phyloP scores from a whole-genome alignment of 352 stramenopile genomes.

The Pythium sp. region DNA sequence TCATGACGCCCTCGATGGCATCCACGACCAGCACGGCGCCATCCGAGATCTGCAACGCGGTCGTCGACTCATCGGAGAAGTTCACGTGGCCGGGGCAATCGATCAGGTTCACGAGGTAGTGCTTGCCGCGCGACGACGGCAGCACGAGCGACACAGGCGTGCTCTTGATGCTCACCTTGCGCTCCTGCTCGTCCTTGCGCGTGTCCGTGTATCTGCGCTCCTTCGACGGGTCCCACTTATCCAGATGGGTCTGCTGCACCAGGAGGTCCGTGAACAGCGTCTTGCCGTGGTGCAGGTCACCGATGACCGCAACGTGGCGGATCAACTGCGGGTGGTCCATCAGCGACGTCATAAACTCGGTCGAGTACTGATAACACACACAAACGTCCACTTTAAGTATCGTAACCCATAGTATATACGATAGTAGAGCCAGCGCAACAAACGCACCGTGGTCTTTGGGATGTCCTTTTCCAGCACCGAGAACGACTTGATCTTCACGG shows the following conservation, averaged over 20 bases:
- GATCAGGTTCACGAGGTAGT: conserved; percentile 95
- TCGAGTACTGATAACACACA: conserved; percentile 66
- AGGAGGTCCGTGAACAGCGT: conserved; percentile 92
- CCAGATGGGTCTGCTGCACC: conserved; percentile 87
- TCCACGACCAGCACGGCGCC: conserved; percentile 96
- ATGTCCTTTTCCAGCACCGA: conserved; percentile 82
- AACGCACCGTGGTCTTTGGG: conserved; percentile 56
- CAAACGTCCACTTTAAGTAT: neutral
- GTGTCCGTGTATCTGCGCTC: conserved; percentile 95
- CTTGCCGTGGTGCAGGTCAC: conserved; percentile 96
- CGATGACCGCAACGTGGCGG: conserved; percentile 95
- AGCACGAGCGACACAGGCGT: conserved; percentile 95
- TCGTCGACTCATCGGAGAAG: conserved; percentile 96
- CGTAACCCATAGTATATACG: neutral
- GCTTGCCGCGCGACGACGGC: conserved; percentile 93
- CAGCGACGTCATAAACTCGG: conserved; percentile 84
- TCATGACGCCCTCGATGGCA: conserved; percentile 97
- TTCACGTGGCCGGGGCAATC: conserved; percentile 98
- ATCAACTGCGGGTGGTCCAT: conserved; percentile 90
- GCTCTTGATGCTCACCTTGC: conserved; percentile 96
- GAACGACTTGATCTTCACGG: conserved; percentile 94
- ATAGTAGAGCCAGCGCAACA: neutral
- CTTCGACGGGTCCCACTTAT: conserved; percentile 73
- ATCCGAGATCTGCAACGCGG: conserved; percentile 92
- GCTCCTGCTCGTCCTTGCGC: conserved; percentile 95